Conservation (phyloP, 2,329 filamentous ascomycete species). For the Stagonosporopsis tanaceti region DNA sequence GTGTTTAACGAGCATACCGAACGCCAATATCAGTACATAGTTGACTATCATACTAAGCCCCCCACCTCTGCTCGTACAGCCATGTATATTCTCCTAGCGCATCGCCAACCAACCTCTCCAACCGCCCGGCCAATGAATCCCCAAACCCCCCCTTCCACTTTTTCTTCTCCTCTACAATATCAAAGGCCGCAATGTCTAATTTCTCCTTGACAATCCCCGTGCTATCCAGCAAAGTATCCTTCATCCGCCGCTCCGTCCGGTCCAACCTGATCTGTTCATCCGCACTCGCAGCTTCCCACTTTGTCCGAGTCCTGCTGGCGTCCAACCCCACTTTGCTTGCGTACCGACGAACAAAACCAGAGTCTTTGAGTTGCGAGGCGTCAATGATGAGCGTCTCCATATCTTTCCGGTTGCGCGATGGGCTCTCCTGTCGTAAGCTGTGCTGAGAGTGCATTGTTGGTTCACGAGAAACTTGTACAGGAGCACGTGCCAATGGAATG, state of each 20-base stretch:
- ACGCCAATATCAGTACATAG: not conserved
- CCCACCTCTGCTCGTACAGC: conserved; percentile 24
- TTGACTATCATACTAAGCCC: not conserved
- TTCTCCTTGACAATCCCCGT: conserved; percentile 25
- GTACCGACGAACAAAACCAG: conserved; percentile 24
- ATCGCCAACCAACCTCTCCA: conserved; percentile 19
- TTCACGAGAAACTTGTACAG: conserved; percentile 25
- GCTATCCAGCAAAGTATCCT: conserved; percentile 29
- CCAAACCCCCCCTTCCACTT: conserved; percentile 34
- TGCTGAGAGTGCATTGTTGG: not conserved
- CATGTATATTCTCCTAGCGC: conserved; percentile 29
- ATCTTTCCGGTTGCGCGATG: not conserved
- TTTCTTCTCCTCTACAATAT: conserved; percentile 14
- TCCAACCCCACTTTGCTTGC: conserved; percentile 26
- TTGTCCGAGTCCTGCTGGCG: conserved; percentile 10
- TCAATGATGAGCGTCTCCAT: conserved; percentile 23
- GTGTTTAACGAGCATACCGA: not conserved
- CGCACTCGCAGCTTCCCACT: conserved; percentile 21
- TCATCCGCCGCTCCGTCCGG: conserved; percentile 25
- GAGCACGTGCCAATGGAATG: conserved; percentile 25
- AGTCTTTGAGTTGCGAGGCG: conserved; percentile 24
- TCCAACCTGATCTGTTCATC: conserved; percentile 15
- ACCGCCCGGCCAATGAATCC: conserved; percentile 15
- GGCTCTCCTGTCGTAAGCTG: not conserved
- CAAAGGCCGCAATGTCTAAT: conserved; percentile 6